These are phyloP conservation scores for Penicillium sp. DNA, from an alignment of 2,329 filamentous ascomycete genomes.

Conservation along the genomic window DNA sequence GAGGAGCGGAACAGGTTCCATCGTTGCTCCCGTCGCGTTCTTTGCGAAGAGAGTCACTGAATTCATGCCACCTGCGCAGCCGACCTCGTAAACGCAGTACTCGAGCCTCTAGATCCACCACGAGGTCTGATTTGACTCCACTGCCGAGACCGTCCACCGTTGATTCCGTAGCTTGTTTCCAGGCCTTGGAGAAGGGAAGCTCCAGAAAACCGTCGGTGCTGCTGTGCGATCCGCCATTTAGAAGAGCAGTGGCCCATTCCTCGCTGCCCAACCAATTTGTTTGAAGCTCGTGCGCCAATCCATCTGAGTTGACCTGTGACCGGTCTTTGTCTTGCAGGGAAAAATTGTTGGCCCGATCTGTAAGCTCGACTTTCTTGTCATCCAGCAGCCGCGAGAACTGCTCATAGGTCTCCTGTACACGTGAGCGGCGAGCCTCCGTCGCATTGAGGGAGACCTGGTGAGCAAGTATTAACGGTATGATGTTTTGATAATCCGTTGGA, in stretches of 20 bases:
- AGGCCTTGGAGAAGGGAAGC: constrained; percentile 72
- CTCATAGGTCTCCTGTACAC: constrained; percentile 63
- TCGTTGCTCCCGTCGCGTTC: constrained; percentile 18
- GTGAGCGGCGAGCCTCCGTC: constrained; percentile 65
- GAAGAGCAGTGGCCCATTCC: constrained; percentile 73
- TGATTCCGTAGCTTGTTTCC: constrained; percentile 69
- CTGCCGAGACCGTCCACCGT: constrained; percentile 51
- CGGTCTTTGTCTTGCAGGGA: constrained; percentile 38
- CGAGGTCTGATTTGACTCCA: constrained; percentile 39
- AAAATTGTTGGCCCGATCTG: constrained; percentile 37
- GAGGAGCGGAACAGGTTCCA: constrained; percentile 11
- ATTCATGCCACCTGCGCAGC: constrained; percentile 75
- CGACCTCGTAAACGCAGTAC: constrained; percentile 71
- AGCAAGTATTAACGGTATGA: constrained; percentile 73
- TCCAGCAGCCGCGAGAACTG: constrained; percentile 71
- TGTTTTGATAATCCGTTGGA: constrained; percentile 42
- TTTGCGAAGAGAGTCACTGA: constrained; percentile 53
- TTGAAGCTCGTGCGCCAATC: constrained; percentile 58
- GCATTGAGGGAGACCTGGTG: constrained; percentile 71
- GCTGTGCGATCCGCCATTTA: constrained; percentile 68
- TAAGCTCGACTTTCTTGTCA: constrained; percentile 65
- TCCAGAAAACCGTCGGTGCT: constrained; percentile 69
- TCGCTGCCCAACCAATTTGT: constrained; percentile 80
- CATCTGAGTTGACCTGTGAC: constrained; percentile 42
- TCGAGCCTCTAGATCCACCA: constrained; percentile 74